phyloP scores from a whole-genome alignment of 1,139 yeast genomes.

The Scheffersomyces segobiensis region DNA sequence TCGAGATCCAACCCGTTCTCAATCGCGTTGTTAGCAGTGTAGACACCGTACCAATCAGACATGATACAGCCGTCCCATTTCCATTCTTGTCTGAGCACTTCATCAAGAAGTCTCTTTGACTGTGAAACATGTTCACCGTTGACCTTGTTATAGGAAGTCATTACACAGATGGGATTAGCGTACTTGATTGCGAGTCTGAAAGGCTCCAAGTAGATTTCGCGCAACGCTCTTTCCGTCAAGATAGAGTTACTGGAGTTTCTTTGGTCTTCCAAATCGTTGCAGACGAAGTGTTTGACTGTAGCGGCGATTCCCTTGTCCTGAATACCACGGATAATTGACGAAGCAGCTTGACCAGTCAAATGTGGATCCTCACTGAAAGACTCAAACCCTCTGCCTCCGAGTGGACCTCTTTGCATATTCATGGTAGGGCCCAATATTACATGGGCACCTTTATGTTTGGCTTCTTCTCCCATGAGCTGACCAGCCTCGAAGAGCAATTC shows the following conservation, averaged over 20 bases:
- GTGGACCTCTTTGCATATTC: constrained; percentile 42
- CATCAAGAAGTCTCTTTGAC: constrained; percentile 5
- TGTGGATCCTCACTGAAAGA: constrained; percentile 67
- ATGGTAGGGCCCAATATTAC: constrained; percentile 61
- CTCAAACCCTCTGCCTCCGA: constrained; percentile 70
- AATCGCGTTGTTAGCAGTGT: constrained; percentile 9
- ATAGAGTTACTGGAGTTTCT: constrained; percentile 6
- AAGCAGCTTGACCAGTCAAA: constrained; percentile 44
- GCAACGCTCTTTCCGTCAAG: constrained; percentile 12
- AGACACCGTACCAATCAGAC: constrained; percentile 15
- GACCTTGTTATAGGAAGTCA: constrained; percentile 13
- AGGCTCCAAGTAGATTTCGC: constrained; percentile 12
- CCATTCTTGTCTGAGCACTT: constrained; percentile 12
- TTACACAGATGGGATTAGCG: constrained; percentile 12
- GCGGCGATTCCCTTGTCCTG: constrained; percentile 62
- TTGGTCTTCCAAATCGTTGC: constrained; percentile 61
- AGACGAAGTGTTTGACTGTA: constrained; percentile 54
- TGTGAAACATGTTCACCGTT: constrained; percentile 14
- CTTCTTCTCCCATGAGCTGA: constrained; percentile 44
- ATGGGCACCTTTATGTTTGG: constrained; percentile 58
- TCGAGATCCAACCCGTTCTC: constrained; percentile 13
- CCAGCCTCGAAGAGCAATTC: background rate
- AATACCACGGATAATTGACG: constrained; percentile 51
- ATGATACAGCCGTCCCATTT: constrained; percentile 13
- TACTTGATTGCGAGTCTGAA: constrained; percentile 13